These are phyloP conservation scores for Salicornia ramosissima DNA, from an alignment of 148 eudicot genomes.

Conservation along the genomic window DNA sequence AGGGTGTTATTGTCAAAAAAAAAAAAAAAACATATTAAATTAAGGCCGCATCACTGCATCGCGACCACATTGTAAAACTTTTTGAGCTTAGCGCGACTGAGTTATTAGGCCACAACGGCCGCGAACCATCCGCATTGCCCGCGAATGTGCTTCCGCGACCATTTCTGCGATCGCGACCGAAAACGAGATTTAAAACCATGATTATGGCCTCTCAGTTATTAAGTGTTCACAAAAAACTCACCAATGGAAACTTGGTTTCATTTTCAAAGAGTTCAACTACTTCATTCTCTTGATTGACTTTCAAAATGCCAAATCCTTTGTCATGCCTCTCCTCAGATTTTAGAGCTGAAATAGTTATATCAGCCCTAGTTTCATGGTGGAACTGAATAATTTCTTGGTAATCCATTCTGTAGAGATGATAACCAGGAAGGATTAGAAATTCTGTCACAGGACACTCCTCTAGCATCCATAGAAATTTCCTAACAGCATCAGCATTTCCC, in stretches of 20 bases:
- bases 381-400: constrained; percentile 57
- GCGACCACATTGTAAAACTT: too few relatives aligned
- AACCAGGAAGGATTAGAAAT: constrained; percentile 73
- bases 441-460: constrained; percentile 50
- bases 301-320: constrained; percentile 45
- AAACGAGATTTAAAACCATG: too few relatives aligned
- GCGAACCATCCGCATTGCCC: too few relatives aligned
- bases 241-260: constrained; percentile 9
- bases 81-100: too few relatives aligned
- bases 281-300: constrained; percentile 34
- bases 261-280: constrained; percentile 33
- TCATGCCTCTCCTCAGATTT: constrained; percentile 27
- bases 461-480: constrained; percentile 64
- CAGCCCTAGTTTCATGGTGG: constrained; percentile 52
- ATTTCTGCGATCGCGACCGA: too few relatives aligned
- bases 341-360: constrained; percentile 57
- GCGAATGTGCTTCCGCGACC: too few relatives aligned
- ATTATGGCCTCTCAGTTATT: neutral
- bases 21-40: too few relatives aligned
- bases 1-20: too few relatives aligned
- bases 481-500: constrained; percentile 87
- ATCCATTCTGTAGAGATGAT: constrained; percentile 80
- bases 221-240: constrained; percentile 11
- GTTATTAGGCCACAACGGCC: too few relatives aligned
- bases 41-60: too few relatives aligned